Evolutionary conservation across 768 basidiomycete genomes (phyloP).

Genomic region (Boletus insuetus): DNA sequence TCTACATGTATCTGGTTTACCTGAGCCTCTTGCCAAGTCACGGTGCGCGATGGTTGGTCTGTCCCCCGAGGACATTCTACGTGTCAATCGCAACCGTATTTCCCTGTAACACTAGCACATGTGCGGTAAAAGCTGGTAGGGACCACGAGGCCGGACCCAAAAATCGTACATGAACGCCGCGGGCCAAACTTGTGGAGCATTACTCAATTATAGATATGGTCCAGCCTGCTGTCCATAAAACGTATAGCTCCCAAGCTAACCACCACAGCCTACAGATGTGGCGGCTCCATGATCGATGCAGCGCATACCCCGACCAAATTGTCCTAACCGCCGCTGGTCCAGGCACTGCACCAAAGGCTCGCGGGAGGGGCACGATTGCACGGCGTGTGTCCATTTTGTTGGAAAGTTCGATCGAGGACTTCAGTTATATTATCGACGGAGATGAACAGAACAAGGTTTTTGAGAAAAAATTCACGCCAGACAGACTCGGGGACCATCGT

Average conservation of each 20-base stretch:
- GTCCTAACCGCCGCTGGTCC: not conserved
- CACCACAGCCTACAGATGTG: not conserved
- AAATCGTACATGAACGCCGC: not conserved
- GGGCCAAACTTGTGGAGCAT: not conserved
- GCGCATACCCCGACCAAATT: not conserved
- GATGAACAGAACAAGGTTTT: not conserved
- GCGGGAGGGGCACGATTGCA: constrained; percentile 10
- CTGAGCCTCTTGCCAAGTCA: too few species aligned
- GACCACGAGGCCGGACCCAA: not conserved
- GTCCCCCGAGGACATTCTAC: too few species aligned
- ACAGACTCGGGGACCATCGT: not conserved
- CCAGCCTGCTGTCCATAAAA: not conserved
- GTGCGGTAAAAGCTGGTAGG: too few species aligned
- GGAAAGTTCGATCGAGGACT: not conserved
- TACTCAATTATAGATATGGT: not conserved
- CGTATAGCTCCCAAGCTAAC: not conserved
- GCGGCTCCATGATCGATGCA: not conserved
- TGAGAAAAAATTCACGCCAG: not conserved
- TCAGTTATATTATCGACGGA: not conserved
- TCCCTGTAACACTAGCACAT: too few species aligned
- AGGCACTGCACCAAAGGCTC: constrained; percentile 11
- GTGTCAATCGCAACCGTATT: too few species aligned
- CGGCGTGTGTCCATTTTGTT: not conserved
- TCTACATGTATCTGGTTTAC: too few species aligned
- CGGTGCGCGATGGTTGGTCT: too few species aligned